These are phyloP conservation scores for Linnemannia hyalina DNA, from an alignment of 192 early-diverging fungal species.

Conservation along the genomic window DNA sequence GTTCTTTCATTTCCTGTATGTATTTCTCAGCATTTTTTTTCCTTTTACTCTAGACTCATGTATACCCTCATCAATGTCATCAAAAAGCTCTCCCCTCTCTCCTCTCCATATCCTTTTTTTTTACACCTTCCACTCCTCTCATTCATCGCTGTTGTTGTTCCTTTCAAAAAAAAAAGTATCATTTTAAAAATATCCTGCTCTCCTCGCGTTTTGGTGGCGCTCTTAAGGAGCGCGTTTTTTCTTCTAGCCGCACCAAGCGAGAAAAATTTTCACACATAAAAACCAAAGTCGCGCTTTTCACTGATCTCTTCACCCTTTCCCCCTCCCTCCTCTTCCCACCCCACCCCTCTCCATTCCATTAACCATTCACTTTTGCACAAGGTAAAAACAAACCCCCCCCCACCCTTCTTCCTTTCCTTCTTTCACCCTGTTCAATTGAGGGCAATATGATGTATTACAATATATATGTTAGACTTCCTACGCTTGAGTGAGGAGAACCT, in stretches of 20 bases:
- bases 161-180: neutral
- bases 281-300: neutral
- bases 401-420: neutral
- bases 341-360: neutral
- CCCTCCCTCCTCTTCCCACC: neutral
- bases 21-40: conserved; percentile 6
- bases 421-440: neutral
- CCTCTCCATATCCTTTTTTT: neutral
- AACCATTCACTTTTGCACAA: neutral
- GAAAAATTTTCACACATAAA: neutral
- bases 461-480: conserved; percentile 55
- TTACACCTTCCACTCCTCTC: neutral
- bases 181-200: too few relatives aligned
- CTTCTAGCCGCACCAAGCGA: neutral
- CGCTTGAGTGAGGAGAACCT: conserved; percentile 37
- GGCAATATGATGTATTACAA: conserved; percentile 54
- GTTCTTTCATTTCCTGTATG: neutral
- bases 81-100: neutral
- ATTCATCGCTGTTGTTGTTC: neutral
- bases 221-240: neutral
- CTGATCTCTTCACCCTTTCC: neutral
- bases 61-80: conserved; percentile 15
- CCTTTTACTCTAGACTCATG: neutral
- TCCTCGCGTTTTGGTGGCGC: neutral
- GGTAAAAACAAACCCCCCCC: neutral